Evolutionary conservation across 768 basidiomycete genomes (phyloP).

Genomic region (Pleurotus platypus): DNA sequence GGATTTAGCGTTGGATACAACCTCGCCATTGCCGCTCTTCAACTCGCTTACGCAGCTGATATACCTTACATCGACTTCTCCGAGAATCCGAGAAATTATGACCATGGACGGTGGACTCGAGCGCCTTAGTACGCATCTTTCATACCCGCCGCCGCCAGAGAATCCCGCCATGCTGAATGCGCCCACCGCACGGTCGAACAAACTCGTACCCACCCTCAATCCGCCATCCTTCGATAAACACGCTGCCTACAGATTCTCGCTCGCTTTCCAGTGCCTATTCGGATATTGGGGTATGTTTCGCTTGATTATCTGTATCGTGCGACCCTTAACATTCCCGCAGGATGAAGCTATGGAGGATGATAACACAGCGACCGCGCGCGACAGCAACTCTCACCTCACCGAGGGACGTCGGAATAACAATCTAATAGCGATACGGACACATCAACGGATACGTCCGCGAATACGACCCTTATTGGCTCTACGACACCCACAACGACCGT

Average conservation of each 20-base stretch:
- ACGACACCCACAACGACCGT: constrained; percentile 62
- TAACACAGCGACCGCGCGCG: constrained; percentile 10
- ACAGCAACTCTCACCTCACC: constrained; percentile 16
- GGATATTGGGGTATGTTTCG: constrained; percentile 82
- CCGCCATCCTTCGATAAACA: constrained; percentile 74
- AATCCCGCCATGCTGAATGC: too few species aligned
- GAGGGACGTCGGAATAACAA: constrained; percentile 18
- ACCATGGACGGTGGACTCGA: too few species aligned
- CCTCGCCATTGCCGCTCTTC: too few species aligned
- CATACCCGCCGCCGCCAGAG: too few species aligned
- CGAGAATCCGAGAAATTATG: too few species aligned
- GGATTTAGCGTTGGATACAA: too few species aligned
- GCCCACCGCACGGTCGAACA: constrained; percentile 52
- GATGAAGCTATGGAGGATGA: constrained; percentile 26
- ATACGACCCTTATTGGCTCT: constrained; percentile 54
- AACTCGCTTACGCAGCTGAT: too few species aligned
- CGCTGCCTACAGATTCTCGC: constrained; percentile 82
- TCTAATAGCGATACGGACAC: constrained; percentile 56
- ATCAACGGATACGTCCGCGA: constrained; percentile 58
- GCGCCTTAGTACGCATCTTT: too few species aligned
- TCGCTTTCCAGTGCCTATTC: constrained; percentile 95
- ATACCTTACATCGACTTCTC: too few species aligned
- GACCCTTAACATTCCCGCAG: constrained; percentile 1
- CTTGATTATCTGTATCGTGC: background rate
- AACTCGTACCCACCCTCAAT: constrained; percentile 58